phyloP scores from a whole-genome alignment of 192 early-diverging fungal species.

The Entomortierella lignicola region DNA sequence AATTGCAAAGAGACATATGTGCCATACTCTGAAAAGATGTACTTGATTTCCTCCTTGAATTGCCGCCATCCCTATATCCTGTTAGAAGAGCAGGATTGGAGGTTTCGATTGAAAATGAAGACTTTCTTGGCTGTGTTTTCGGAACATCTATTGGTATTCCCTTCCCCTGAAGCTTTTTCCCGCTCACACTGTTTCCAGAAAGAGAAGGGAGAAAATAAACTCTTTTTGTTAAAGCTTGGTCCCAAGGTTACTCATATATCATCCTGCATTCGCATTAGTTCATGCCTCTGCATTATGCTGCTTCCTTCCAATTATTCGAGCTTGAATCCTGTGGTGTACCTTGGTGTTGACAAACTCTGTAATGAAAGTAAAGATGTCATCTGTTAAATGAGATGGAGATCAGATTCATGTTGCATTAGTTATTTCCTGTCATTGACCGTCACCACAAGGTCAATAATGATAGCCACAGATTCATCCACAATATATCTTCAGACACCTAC shows the following conservation, averaged over 20 bases:
- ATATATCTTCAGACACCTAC: neutral
- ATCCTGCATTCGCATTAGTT: neutral
- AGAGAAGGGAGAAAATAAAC: neutral
- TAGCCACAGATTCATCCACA: neutral
- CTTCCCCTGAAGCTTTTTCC: conserved; percentile 9
- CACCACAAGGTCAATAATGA: too few relatives aligned
- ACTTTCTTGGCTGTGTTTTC: conserved; percentile 10
- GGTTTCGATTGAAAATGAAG: neutral
- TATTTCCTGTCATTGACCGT: too few relatives aligned
- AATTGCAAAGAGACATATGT: neutral
- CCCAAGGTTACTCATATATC: neutral
- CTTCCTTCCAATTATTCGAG: neutral
- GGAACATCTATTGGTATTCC: conserved; percentile 44
- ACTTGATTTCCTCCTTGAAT: conserved; percentile 10
- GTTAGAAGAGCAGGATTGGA: conserved; percentile 19
- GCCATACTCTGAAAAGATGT: neutral
- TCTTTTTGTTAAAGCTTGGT: neutral
- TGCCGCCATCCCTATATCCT: conserved; percentile 17
- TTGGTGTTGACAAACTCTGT: neutral
- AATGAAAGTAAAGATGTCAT: neutral
- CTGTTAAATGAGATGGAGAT: neutral
- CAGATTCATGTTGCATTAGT: too few relatives aligned
- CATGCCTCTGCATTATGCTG: neutral
- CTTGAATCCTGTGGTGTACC: neutral
- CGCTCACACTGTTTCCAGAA: neutral